Evolutionary conservation across 2,329 filamentous ascomycete species (phyloP).

Genomic region (Mariannaea sp.): DNA sequence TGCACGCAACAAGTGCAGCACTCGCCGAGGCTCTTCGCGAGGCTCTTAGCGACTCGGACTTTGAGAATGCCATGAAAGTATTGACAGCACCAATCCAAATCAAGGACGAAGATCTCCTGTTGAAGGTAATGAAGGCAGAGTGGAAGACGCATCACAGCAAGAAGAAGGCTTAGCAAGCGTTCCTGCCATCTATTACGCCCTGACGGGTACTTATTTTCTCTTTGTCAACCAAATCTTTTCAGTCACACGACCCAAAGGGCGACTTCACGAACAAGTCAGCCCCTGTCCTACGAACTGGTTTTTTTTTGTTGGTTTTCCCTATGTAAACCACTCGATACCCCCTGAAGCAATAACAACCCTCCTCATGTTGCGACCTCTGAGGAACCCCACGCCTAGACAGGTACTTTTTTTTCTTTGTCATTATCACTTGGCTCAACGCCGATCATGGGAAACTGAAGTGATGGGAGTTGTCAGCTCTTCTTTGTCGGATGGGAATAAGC

Average conservation of each 20-base stretch:
- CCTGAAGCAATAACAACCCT: background rate
- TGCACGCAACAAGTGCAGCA: slow-evolving; percentile 89
- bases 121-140: slow-evolving; percentile 87
- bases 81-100: slow-evolving; percentile 93
- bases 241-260: slow-evolving; percentile 25
- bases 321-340: slow-evolving; percentile 35
- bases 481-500: slow-evolving; percentile 24
- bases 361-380: slow-evolving; percentile 31
- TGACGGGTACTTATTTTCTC: slow-evolving; percentile 22
- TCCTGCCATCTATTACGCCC: slow-evolving; percentile 30
- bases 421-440: slow-evolving; percentile 25
- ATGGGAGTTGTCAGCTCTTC: slow-evolving; percentile 26
- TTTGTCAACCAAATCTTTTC: slow-evolving; percentile 26
- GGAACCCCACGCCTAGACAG: slow-evolving; percentile 35
- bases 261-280: slow-evolving; percentile 29
- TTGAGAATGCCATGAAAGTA: slow-evolving; percentile 97
- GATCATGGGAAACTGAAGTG: slow-evolving; percentile 28
- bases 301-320: slow-evolving; percentile 26
- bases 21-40: slow-evolving; percentile 89
- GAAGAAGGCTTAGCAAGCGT: slow-evolving; percentile 46
- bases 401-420: slow-evolving; percentile 28
- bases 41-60: slow-evolving; percentile 88
- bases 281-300: slow-evolving; percentile 17
- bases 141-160: slow-evolving; percentile 70
- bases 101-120: slow-evolving; percentile 89